Evolutionary conservation across 768 basidiomycete species (phyloP), one percentile per base, ranked within the genome.

Genomic region (Podaxis rugospora): DNA sequence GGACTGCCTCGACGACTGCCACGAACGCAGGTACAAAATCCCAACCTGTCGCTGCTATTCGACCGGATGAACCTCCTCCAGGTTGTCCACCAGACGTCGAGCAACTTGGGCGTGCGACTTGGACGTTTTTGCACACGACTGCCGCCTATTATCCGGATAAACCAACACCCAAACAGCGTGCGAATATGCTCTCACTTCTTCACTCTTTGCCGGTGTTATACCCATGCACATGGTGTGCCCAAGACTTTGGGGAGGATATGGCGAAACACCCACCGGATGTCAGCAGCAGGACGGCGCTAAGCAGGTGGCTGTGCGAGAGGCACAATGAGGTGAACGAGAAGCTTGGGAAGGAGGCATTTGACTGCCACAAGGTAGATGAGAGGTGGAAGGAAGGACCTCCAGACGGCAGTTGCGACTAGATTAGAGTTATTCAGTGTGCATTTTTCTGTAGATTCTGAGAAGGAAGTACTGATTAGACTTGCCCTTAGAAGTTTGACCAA

Each of bases 41-140:
- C 25, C 55, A 62, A 37, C 4, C 28, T 47, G 9, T 32, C 32
- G 7, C 32, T 32, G 1, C 32, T 32, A 44, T 47, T 18, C 68
- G 70, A 3, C 63, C 72, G 4, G 72, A 76, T 25, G 72, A 71
- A 16, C 85, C 80, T 21, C 83, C 84, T 1, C 75, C 77, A 4
- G 79, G 90, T 59, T 98, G 96, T 70, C 96, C 96, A 11, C 88
- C 95, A 0, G 95, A 98, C 72, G 88, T 88, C 49, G 93, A 95
- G 69, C 80, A 86, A 61, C 87, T 98, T 52, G 96, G 96, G 1
- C 86, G 87, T 52, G 90, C 95, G 49, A 96, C 96, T 1, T 98
- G 96, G 96, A 89, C 94, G 14, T 98, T 98, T 82, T 80, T 98
- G 35, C 96, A 98, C 69, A 88, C 94, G 7, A 89, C 96, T 4